A percentile compares a stretch with the other conserved stretches of the same genome.
phyloP scores from a whole-genome alignment of 192 early-diverging fungal genomes.

The Backusella macrospora region DNA sequence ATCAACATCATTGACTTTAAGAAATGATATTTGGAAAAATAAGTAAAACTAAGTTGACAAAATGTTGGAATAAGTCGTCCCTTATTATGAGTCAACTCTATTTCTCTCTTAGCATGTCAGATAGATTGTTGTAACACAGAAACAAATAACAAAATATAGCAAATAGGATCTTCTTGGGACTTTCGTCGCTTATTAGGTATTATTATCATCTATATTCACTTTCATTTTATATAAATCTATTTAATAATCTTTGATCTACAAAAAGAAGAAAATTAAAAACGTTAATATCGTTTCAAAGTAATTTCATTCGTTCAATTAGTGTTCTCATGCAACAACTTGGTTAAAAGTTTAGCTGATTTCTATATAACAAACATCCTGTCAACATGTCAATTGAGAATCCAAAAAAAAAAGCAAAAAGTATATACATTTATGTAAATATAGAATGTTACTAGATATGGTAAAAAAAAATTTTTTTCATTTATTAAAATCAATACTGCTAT shows the following conservation, averaged over 20 bases:
- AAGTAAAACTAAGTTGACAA: too few species aligned
- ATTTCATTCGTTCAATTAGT: neutral
- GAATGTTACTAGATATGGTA: neutral
- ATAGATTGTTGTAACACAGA: neutral
- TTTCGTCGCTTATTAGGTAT: neutral
- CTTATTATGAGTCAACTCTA: neutral
- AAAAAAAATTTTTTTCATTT: neutral
- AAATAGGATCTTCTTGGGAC: neutral
- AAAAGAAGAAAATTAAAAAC: neutral
- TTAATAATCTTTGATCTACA: neutral
- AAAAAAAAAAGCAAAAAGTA: neutral
- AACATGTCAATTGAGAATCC: neutral
- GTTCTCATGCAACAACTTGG: neutral
- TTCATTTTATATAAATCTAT: too few species aligned
- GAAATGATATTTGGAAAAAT: neutral
- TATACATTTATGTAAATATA: neutral
- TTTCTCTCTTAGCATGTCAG: neutral
- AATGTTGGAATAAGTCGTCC: neutral
- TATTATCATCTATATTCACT: neutral
- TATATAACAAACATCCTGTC: neutral
- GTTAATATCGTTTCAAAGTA: neutral
- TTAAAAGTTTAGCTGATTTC: neutral
- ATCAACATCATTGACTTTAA: neutral
- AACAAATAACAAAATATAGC: neutral
- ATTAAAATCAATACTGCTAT: neutral